phyloP scores from a whole-genome alignment of 2,329 filamentous ascomycete genomes.

The Alternaria brassicicola region DNA sequence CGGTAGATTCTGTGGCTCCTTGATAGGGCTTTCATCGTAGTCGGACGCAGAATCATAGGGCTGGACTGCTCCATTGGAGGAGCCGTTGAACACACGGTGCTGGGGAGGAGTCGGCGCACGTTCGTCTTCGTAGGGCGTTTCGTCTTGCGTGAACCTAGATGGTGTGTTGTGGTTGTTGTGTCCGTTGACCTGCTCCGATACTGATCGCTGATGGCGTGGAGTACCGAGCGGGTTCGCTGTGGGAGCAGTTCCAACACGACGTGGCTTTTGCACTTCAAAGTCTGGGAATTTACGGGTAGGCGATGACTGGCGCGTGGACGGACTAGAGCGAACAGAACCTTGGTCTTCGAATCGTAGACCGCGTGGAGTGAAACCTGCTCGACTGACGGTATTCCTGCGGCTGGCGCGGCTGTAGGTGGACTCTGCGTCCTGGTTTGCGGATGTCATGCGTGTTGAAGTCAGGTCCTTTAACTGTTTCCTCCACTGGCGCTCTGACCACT shows the following conservation, averaged over 20 bases:
- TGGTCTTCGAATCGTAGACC: slow-evolving; percentile 53
- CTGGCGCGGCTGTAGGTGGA: slow-evolving; percentile 49
- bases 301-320: slow-evolving; percentile 53
- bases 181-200: slow-evolving; percentile 54
- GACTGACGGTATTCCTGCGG: slow-evolving; percentile 53
- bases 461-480: slow-evolving; percentile 85
- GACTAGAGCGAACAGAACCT: slow-evolving; percentile 51
- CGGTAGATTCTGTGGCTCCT: slow-evolving; percentile 38
- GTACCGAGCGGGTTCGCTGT: slow-evolving; percentile 31
- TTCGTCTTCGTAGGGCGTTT: slow-evolving; percentile 40
- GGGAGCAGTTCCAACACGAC: slow-evolving; percentile 54
- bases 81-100: slow-evolving; percentile 39
- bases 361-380: slow-evolving; percentile 47
- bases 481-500: slow-evolving; percentile 90
- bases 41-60: slow-evolving; percentile 40
- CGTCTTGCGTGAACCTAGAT: slow-evolving; percentile 49
- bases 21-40: slow-evolving; percentile 36
- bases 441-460: slow-evolving; percentile 77
- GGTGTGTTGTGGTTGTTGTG: slow-evolving; percentile 50
- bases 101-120: slow-evolving; percentile 51
- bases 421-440: slow-evolving; percentile 31
- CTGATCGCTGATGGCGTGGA: slow-evolving; percentile 55
- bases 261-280: slow-evolving; percentile 37
- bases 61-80: slow-evolving; percentile 25
- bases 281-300: slow-evolving; percentile 42